Percentiles rank a stretch among this genome's conserved stretches.
These are phyloP conservation scores for Coemansia sp. DNA, from an alignment of 192 early-diverging fungal genomes.

Conservation along the genomic window DNA sequence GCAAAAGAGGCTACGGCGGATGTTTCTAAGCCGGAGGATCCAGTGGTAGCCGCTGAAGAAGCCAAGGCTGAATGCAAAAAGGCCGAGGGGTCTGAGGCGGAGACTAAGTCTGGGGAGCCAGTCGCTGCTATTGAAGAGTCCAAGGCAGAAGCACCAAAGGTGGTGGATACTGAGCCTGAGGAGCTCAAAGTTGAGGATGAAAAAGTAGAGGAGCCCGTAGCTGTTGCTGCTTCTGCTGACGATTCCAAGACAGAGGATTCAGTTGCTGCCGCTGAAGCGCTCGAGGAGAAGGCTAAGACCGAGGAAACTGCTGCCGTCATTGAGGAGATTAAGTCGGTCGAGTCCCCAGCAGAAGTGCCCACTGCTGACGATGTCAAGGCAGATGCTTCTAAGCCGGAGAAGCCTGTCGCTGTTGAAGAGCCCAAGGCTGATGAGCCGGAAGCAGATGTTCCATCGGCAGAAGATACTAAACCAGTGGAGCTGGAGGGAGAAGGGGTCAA, in stretches of 20 bases:
- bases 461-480: background rate
- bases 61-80: no score
- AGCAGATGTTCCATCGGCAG: background rate
- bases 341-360: no score
- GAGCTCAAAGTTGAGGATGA: background rate
- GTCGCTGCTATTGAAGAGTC: background rate
- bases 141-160: background rate
- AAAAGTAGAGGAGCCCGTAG: background rate
- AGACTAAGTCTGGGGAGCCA: background rate
- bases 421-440: background rate
- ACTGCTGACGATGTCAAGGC: no score
- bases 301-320: background rate
- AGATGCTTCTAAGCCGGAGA: background rate
- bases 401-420: constrained; percentile 7
- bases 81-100: no score
- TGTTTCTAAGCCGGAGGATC: background rate
- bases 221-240: no score
- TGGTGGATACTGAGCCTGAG: background rate
- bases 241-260: no score
- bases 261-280: background rate
- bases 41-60: background rate
- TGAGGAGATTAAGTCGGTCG: background rate
- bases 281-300: background rate
- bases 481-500: background rate
- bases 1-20: background rate